phyloP scores from a whole-genome alignment of 73 alveolate species.

The Blepharisma japonicum region DNA sequence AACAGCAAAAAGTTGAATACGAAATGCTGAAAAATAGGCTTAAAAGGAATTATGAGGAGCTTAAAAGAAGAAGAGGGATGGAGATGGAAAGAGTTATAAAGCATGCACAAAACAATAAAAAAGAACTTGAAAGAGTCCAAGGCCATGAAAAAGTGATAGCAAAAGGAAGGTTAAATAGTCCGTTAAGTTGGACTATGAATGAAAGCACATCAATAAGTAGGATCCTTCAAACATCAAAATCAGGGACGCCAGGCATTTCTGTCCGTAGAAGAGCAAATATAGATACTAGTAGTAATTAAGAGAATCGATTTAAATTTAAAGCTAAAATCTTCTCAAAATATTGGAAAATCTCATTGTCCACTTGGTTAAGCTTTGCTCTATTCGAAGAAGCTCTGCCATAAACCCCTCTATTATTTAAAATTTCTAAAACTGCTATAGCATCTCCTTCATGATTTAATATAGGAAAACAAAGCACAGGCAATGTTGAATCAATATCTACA shows the following conservation, averaged over 20 bases:
- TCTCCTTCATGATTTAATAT: conserved; percentile 13
- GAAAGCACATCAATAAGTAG: conserved; percentile 18
- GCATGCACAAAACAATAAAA: conserved; percentile 18
- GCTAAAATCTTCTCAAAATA: conserved; percentile 20
- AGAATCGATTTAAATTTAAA: conserved; percentile 16
- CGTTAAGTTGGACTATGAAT: not conserved
- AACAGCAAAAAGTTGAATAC: not conserved
- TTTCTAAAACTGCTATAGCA: conserved; percentile 26
- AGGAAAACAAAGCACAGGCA: conserved; percentile 43
- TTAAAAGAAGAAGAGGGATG: conserved; percentile 15
- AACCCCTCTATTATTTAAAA: conserved; percentile 41
- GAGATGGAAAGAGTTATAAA: conserved; percentile 34
- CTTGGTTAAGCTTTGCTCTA: conserved; percentile 39
- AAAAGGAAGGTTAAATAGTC: not conserved
- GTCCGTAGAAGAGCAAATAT: not conserved
- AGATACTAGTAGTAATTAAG: conserved; percentile 4
- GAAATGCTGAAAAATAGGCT: conserved; percentile 23
- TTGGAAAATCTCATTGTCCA: conserved; percentile 45
- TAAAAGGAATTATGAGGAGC: conserved; percentile 27
- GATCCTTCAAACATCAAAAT: not conserved
- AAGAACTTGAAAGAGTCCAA: conserved; percentile 28
- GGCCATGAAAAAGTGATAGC: not conserved
- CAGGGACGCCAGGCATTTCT: conserved; percentile 23
- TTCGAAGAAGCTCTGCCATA: conserved; percentile 32
- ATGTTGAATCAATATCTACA: conserved; percentile 43